Conservation (phyloP, 2,329 filamentous ascomycete genomes). For the Hyphodiscus sp. region DNA sequence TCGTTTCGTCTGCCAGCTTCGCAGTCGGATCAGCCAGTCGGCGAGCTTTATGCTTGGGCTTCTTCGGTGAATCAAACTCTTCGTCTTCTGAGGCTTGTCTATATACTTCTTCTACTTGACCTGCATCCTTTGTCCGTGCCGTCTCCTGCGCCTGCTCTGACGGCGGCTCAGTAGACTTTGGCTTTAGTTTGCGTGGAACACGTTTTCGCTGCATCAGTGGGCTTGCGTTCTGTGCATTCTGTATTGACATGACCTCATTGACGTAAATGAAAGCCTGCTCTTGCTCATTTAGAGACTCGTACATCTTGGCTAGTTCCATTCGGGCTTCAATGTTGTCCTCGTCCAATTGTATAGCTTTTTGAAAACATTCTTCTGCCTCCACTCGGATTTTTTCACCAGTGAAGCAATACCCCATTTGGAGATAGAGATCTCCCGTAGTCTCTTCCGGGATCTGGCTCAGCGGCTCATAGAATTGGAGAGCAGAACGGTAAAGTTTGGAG, state of each 20-base stretch:
- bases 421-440: constrained; percentile 38
- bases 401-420: constrained; percentile 56
- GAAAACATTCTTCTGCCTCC: constrained; percentile 71
- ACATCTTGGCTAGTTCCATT: constrained; percentile 75
- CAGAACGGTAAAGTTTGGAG: constrained; percentile 44
- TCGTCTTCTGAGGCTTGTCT: neutral
- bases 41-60: neutral
- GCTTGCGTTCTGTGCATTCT: constrained; percentile 35
- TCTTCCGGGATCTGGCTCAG: constrained; percentile 43
- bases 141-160: neutral
- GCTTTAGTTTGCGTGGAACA: constrained; percentile 23
- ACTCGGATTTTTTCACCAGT: constrained; percentile 54
- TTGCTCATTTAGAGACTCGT: constrained; percentile 65
- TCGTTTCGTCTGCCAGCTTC: constrained; percentile 33
- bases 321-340: constrained; percentile 68
- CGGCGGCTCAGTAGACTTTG: neutral
- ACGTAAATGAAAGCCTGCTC: constrained; percentile 73
- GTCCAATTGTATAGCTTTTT: constrained; percentile 67
- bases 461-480: constrained; percentile 50
- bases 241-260: constrained; percentile 65
- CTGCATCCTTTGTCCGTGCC: too few relatives aligned
- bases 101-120: neutral
- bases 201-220: constrained; percentile 8
- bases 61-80: neutral
- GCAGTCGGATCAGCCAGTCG: constrained; percentile 21